Evolutionary conservation across 1,284 basidiomycete species (phyloP).

Genomic region (Ceratobasidium sp.): DNA sequence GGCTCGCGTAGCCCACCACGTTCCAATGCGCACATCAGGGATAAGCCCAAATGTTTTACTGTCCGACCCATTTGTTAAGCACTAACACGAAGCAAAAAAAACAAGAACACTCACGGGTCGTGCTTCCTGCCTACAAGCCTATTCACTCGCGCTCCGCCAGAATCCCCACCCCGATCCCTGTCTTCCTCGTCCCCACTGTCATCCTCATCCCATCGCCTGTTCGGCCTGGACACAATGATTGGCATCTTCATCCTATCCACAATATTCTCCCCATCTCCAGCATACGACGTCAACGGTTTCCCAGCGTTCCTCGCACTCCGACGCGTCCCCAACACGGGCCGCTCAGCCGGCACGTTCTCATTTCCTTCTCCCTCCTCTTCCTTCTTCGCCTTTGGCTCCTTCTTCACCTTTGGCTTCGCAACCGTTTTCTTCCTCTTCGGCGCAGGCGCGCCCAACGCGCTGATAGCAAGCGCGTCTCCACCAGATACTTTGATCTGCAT

Average conservation of each 20-base stretch:
- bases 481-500: background rate
- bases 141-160: constrained; percentile 55
- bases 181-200: constrained; percentile 55
- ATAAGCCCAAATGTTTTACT: constrained; percentile 69
- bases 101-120: constrained; percentile 66
- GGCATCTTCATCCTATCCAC: constrained; percentile 46
- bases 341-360: constrained; percentile 27
- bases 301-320: constrained; percentile 72
- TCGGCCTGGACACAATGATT: constrained; percentile 51
- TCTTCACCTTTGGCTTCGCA: constrained; percentile 45
- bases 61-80: constrained; percentile 54
- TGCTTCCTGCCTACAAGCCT: constrained; percentile 61
- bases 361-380: constrained; percentile 23
- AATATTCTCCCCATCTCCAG: constrained; percentile 51
- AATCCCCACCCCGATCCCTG: constrained; percentile 25
- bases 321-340: constrained; percentile 54
- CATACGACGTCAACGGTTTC: constrained; percentile 65
- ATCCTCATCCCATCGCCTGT: constrained; percentile 55
- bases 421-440: constrained; percentile 36
- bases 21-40: constrained; percentile 76
- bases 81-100: constrained; percentile 25
- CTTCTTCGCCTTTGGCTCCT: constrained; percentile 33
- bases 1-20: constrained; percentile 77
- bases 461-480: constrained; percentile 13
- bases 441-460: background rate